Evolutionary conservation across 495 filamentous ascomycete species (phyloP).

Genomic region (Chaetomium cochliodes): DNA sequence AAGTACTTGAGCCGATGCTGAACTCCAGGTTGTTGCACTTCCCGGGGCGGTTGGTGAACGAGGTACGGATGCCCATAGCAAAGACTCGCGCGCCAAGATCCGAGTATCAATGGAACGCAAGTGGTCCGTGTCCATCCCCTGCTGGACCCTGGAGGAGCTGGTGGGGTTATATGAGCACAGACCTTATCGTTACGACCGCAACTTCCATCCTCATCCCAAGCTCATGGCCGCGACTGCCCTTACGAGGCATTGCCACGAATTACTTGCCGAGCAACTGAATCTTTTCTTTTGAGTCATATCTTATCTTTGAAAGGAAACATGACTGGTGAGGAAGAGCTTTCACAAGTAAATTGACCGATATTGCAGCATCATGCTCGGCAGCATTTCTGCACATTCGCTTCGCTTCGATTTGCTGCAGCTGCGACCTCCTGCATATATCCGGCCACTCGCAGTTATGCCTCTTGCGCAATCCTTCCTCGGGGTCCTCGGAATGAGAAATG

Average conservation of each 20-base stretch:
- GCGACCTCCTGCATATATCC: too few species aligned
- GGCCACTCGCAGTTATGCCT: neutral
- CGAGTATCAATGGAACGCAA: too few species aligned
- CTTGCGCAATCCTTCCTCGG: too few species aligned
- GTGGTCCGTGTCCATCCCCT: neutral
- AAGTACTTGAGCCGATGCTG: too few species aligned
- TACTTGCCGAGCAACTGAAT: neutral
- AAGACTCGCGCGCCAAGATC: neutral
- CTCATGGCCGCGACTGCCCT: too few species aligned
- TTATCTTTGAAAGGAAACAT: neutral
- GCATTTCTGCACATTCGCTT: neutral
- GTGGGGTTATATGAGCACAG: neutral
- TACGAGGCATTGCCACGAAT: too few species aligned
- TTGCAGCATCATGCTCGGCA: neutral
- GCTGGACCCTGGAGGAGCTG: neutral
- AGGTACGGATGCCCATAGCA: neutral
- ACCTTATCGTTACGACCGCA: neutral
- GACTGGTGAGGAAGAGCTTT: neutral
- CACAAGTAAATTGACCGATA: neutral
- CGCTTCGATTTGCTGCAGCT: neutral
- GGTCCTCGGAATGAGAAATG: too few species aligned
- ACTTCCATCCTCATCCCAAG: too few species aligned
- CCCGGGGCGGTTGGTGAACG: too few species aligned
- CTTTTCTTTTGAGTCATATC: neutral
- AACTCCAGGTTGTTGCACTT: too few species aligned